phyloP scores from a whole-genome alignment of 257 asterid species.

The Solanum virginianum region DNA sequence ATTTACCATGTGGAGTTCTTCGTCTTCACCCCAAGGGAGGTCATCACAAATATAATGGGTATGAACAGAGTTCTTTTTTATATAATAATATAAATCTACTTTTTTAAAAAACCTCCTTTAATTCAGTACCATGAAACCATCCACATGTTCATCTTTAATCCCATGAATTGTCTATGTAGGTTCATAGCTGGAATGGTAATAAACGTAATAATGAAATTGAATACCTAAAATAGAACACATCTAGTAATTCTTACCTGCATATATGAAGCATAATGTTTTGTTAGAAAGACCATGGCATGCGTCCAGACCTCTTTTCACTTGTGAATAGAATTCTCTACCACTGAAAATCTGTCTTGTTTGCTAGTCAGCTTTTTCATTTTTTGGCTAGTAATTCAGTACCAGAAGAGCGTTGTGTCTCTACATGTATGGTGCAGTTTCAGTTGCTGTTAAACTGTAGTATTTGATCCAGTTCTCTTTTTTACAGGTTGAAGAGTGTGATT shows the following conservation, averaged over 20 bases:
- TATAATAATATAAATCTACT: background rate
- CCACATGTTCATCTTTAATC: background rate
- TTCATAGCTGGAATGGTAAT: background rate
- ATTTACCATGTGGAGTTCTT: conserved; percentile 88
- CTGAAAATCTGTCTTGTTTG: background rate
- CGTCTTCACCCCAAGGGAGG: conserved; percentile 71
- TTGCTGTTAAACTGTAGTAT: background rate
- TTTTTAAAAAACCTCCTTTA: too few relatives aligned
- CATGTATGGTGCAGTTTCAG: background rate
- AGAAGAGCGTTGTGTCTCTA: background rate
- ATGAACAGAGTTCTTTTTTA: background rate
- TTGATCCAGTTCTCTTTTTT: background rate
- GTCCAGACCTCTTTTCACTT: background rate
- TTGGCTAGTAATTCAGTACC: background rate
- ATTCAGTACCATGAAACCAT: background rate
- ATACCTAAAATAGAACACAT: background rate
- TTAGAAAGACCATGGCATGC: background rate
- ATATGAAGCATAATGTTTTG: background rate
- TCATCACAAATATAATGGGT: conserved; percentile 91
- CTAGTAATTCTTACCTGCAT: background rate
- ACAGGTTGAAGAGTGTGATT: conserved; percentile 72
- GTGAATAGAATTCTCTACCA: background rate
- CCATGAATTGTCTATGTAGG: background rate
- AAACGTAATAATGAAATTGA: background rate
- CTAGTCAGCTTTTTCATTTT: background rate